Evolutionary conservation across 2,329 filamentous ascomycete genomes (phyloP).

Genomic region (Colletotrichum sp.): DNA sequence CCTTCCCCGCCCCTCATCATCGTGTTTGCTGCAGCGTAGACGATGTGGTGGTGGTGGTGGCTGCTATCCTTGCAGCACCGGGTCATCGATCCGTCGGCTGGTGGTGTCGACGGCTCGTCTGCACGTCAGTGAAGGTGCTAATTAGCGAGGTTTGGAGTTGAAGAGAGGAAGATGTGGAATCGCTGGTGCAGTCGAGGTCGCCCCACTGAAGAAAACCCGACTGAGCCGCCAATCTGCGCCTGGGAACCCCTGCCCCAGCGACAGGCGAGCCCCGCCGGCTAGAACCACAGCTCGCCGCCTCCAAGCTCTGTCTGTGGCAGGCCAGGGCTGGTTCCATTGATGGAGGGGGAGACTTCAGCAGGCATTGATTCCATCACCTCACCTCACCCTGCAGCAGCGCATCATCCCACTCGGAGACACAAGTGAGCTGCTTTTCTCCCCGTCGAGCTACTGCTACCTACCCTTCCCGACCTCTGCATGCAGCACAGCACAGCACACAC

Average conservation of each 20-base stretch:
- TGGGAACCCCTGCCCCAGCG: background rate
- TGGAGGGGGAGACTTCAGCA: background rate
- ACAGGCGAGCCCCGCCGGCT: background rate
- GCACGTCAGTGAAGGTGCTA: background rate
- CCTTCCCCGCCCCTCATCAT: background rate
- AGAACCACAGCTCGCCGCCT: background rate
- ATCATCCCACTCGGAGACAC: conserved; percentile 1
- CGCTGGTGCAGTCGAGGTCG: background rate
- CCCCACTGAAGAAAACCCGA: background rate
- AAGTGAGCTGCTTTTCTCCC: background rate
- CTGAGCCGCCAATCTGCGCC: background rate
- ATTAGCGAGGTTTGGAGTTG: background rate
- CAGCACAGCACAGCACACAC: background rate
- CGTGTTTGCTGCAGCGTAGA: background rate
- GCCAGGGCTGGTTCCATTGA: background rate
- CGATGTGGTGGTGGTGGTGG: background rate
- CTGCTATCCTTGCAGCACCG: background rate
- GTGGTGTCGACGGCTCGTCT: background rate
- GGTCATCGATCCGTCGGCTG: background rate
- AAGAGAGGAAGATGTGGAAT: background rate
- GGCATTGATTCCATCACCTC: conserved; percentile 6
- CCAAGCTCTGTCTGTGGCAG: background rate
- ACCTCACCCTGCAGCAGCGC: conserved; percentile 10
- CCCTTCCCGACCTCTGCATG: background rate
- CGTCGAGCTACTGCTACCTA: background rate